Conservation (phyloP, 2,329 filamentous ascomycete species). For the Fusarium albosuccineum region DNA sequence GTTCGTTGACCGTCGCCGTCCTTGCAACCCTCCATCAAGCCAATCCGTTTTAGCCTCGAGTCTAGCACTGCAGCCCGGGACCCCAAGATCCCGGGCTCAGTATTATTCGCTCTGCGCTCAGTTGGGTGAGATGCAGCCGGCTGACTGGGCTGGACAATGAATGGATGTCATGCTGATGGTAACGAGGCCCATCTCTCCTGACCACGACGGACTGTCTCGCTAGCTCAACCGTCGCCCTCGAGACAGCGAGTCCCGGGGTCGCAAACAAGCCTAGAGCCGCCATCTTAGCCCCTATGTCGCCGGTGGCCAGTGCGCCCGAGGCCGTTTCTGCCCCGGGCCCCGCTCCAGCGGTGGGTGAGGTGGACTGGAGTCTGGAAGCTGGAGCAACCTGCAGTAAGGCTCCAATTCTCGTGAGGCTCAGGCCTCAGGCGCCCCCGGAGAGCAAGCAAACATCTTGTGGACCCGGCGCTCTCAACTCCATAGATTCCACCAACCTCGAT, state of each 20-base stretch:
- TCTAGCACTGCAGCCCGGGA: conserved; percentile 25
- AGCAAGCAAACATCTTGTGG: conserved; percentile 32
- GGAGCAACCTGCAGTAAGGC: not conserved
- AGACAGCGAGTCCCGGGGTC: conserved; percentile 17
- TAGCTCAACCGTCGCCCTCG: too few species aligned
- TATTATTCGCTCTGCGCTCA: conserved; percentile 18
- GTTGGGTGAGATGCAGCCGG: conserved; percentile 15
- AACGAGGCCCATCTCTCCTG: conserved; percentile 19
- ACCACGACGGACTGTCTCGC: conserved; percentile 6
- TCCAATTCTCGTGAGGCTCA: conserved; percentile 26
- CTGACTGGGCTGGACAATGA: conserved; percentile 15
- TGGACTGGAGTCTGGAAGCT: not conserved
- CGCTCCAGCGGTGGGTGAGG: conserved; percentile 1
- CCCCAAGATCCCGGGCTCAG: conserved; percentile 36
- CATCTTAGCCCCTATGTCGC: conserved; percentile 20
- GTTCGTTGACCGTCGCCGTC: conserved; percentile 25
- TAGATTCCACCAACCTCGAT: conserved; percentile 23
- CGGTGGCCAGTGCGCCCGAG: conserved; percentile 15
- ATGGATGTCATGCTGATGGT: conserved; percentile 18
- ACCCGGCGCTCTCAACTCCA: conserved; percentile 19
- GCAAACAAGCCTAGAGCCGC: conserved; percentile 7
- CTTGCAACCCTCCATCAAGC: conserved; percentile 27
- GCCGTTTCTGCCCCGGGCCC: conserved; percentile 1
- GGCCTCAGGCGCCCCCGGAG: conserved; percentile 25
- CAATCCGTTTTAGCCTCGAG: conserved; percentile 25